Percentiles rank a stretch among this genome's conserved stretches.
Evolutionary conservation across 1,284 basidiomycete species (phyloP).

Genomic region (Irpex sp.): DNA sequence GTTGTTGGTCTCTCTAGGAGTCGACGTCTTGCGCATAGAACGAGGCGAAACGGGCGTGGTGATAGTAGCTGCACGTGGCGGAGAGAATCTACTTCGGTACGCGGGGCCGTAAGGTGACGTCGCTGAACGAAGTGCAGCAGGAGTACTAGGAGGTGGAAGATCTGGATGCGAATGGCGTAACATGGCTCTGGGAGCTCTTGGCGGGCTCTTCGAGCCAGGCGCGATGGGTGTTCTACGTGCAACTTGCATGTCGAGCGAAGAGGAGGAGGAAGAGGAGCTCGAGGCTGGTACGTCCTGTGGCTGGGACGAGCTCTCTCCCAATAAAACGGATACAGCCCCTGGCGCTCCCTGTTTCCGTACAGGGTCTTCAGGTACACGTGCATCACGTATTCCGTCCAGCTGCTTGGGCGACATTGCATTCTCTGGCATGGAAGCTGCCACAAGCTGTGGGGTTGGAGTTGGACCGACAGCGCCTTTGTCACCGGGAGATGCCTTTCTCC

Average conservation of each 20-base stretch:
- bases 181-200: constrained; percentile 5
- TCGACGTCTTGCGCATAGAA: background rate
- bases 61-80: background rate
- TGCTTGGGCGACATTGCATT: background rate
- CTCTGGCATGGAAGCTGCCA: background rate
- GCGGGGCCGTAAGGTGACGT: background rate
- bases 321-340: background rate
- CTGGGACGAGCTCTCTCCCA: background rate
- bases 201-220: background rate
- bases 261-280: background rate
- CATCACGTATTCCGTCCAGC: background rate
- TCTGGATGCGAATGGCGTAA: background rate
- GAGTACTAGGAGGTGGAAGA: background rate
- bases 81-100: background rate
- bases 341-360: background rate
- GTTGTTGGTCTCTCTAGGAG: background rate
- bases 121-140: background rate
- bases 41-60: background rate
- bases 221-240: background rate
- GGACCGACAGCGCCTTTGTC: background rate
- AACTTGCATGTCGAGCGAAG: no score
- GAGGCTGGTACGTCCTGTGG: background rate
- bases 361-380: background rate
- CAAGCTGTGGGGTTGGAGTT: background rate
- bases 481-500: background rate